Evolutionary conservation across 2,329 filamentous ascomycete genomes (phyloP).

Genomic region (Diplodia scrobiculata): DNA sequence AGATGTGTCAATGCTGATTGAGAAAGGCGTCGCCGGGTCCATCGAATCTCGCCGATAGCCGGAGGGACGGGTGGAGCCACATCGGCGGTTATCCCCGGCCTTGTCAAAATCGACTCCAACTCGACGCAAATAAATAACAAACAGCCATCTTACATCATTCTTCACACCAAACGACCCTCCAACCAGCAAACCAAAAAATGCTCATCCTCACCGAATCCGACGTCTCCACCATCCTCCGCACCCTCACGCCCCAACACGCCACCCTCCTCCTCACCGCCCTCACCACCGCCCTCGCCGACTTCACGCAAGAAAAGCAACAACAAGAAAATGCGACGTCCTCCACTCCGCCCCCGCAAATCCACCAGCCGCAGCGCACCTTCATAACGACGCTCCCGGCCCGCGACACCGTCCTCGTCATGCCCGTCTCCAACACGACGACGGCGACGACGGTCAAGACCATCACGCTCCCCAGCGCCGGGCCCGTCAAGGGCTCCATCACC

Average conservation of each 20-base stretch:
- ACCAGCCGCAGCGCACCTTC: conserved; percentile 55
- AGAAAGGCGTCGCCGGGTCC: too few species aligned
- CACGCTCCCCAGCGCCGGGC: conserved; percentile 24
- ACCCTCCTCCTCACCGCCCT: background rate
- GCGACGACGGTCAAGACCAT: conserved; percentile 56
- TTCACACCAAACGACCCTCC: background rate
- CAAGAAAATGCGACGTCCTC: conserved; percentile 47
- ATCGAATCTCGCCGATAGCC: too few species aligned
- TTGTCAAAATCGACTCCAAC: too few species aligned
- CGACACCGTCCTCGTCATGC: conserved; percentile 56
- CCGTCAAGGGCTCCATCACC: conserved; percentile 67
- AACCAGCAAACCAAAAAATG: background rate
- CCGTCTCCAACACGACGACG: conserved; percentile 74
- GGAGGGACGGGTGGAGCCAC: too few species aligned
- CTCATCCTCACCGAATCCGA: conserved; percentile 33
- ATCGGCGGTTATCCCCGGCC: too few species aligned
- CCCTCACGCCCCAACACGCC: conserved; percentile 35
- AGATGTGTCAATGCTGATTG: too few species aligned
- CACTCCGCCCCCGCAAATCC: conserved; percentile 37
- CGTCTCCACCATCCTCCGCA: conserved; percentile 41
- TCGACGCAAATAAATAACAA: too few species aligned
- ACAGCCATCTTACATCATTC: too few species aligned
- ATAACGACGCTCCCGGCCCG: conserved; percentile 72
- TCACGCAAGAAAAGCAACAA: conserved; percentile 39
- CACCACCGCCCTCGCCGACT: conserved; percentile 25